phyloP scores from a whole-genome alignment of 768 basidiomycete genomes.

The Boletus reticulatus region DNA sequence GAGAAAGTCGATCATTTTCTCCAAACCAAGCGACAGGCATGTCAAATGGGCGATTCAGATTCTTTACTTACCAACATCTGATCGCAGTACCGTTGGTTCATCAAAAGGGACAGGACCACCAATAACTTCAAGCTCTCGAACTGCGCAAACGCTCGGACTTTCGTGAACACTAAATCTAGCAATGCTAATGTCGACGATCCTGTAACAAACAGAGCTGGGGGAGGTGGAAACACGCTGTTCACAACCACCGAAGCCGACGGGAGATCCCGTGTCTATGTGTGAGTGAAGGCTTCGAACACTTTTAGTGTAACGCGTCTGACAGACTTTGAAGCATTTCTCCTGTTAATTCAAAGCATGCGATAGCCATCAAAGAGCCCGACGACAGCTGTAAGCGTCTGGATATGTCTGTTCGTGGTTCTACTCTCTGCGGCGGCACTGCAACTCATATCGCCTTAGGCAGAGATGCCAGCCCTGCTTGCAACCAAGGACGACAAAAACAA shows the following conservation, averaged over 20 bases:
- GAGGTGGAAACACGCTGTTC: neutral
- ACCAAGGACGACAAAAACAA: too few relatives aligned
- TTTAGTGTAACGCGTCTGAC: neutral
- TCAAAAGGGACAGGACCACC: neutral
- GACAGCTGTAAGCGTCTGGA: neutral
- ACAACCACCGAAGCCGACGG: neutral
- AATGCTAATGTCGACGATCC: neutral
- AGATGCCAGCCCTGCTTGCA: too few relatives aligned
- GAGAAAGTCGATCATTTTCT: neutral
- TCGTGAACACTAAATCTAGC: neutral
- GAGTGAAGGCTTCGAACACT: neutral
- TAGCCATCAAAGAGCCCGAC: neutral
- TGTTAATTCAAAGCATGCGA: neutral
- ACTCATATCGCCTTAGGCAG: too few relatives aligned
- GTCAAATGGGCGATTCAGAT: neutral
- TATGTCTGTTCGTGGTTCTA: too few relatives aligned
- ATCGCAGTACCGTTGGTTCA: neutral
- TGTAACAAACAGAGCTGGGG: neutral
- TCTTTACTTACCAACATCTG: neutral
- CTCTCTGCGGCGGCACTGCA: too few relatives aligned
- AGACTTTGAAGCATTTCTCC: neutral
- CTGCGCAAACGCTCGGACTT: neutral
- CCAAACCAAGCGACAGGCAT: neutral
- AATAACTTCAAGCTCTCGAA: neutral
- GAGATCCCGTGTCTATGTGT: neutral